A percentile compares a stretch with the other conserved stretches of the same genome.
These are phyloP conservation scores for Musa balbisiana DNA, from an alignment of 202 grass and related monocot genomes.

Conservation along the genomic window DNA sequence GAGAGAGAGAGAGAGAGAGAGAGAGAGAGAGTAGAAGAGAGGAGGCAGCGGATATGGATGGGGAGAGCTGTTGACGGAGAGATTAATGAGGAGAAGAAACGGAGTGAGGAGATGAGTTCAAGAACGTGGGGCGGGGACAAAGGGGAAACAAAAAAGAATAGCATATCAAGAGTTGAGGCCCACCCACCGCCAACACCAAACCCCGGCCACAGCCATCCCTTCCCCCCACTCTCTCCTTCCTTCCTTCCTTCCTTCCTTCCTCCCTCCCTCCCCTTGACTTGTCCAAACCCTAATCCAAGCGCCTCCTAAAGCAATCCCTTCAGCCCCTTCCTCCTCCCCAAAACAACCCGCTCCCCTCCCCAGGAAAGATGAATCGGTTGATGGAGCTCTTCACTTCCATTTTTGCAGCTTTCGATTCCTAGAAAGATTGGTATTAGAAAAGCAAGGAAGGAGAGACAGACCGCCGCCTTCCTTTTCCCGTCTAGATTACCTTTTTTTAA, in stretches of 20 bases:
- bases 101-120: neutral
- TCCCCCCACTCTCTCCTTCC: neutral
- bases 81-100: neutral
- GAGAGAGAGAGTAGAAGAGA: neutral
- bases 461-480: neutral
- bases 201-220: neutral
- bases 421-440: neutral
- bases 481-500: too few species aligned
- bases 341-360: neutral
- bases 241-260: too few species aligned
- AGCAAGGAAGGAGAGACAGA: neutral
- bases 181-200: neutral
- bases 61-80: neutral
- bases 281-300: constrained; percentile 7
- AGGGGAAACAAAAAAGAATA: neutral
- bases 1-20: neutral
- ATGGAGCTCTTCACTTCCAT: neutral
- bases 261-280: neutral
- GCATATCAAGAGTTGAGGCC: neutral
- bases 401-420: neutral
- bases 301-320: neutral
- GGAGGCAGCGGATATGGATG: neutral
- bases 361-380: neutral
- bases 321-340: too few species aligned
- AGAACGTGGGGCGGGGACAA: neutral